Percentiles rank a stretch among this genome's conserved stretches.
phyloP scores from a whole-genome alignment of 2,329 filamentous ascomycete genomes.

The Fusarium drepaniforme region DNA sequence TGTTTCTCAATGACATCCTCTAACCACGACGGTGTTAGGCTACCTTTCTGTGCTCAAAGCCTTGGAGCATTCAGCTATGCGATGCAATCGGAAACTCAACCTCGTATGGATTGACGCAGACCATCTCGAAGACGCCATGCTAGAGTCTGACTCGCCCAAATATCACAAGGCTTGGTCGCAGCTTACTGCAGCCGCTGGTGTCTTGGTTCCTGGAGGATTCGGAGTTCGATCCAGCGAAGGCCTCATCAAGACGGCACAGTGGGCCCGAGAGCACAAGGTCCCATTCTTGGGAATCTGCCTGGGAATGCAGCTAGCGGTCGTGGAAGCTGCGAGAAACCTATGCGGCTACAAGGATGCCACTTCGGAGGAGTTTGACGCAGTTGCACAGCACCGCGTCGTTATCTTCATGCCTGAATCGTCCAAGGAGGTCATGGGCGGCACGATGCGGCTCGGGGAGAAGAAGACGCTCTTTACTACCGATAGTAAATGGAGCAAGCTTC shows the following conservation, averaged over 20 bases:
- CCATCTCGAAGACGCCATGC: slow-evolving; percentile 78
- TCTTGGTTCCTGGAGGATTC: slow-evolving; percentile 79
- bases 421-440: slow-evolving; percentile 73
- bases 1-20: slow-evolving; percentile 52
- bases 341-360: slow-evolving; percentile 70
- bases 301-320: slow-evolving; percentile 91
- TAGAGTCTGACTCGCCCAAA: slow-evolving; percentile 72
- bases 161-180: slow-evolving; percentile 76
- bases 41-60: slow-evolving; percentile 87
- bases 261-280: slow-evolving; percentile 83
- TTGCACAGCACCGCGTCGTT: slow-evolving; percentile 75
- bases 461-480: slow-evolving; percentile 80
- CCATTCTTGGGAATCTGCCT: slow-evolving; percentile 92
- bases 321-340: slow-evolving; percentile 85
- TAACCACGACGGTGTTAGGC: slow-evolving; percentile 73
- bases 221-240: slow-evolving; percentile 76
- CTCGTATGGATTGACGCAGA: slow-evolving; percentile 88
- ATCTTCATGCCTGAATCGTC: slow-evolving; percentile 88
- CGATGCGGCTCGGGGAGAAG: slow-evolving; percentile 87
- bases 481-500: slow-evolving; percentile 82
- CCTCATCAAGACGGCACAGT: slow-evolving; percentile 87
- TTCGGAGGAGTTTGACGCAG: slow-evolving; percentile 66
- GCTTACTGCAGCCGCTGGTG: neutral
- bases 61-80: slow-evolving; percentile 92
- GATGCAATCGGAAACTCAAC: slow-evolving; percentile 81